These are phyloP conservation scores for Globisporangium megalacanthum DNA, from an alignment of 352 stramenopile genomes.

Conservation along the genomic window DNA sequence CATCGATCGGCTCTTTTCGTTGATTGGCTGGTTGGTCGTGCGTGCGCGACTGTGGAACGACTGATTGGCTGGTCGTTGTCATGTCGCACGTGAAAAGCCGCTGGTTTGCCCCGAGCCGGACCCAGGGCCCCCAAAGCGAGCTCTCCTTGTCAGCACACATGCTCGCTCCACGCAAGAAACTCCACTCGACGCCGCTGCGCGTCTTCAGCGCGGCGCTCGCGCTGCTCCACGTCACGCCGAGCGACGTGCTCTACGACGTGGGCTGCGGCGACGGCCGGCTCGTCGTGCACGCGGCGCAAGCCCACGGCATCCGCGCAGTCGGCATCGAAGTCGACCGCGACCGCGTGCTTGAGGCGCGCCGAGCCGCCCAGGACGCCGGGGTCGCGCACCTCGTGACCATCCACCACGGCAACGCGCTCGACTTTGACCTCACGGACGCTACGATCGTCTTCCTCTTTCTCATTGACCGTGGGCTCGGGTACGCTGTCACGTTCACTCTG, in stretches of 20 bases:
- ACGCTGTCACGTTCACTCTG: conserved; percentile 1
- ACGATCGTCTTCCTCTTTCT: conserved; percentile 81
- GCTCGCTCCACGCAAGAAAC: conserved; percentile 71
- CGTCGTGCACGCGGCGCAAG: conserved; percentile 48
- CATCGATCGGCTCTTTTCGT: too few species aligned
- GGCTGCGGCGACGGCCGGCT: conserved; percentile 73
- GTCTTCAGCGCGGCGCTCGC: conserved; percentile 56
- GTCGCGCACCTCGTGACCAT: conserved; percentile 59
- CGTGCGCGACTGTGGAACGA: too few species aligned
- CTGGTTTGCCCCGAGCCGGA: background rate
- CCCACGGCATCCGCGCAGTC: conserved; percentile 42
- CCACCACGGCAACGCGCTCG: conserved; percentile 61
- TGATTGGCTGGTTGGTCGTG: too few species aligned
- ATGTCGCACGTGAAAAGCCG: conserved; percentile 1
- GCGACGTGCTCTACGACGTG: conserved; percentile 74
- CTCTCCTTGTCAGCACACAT: conserved; percentile 22
- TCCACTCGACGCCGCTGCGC: conserved; percentile 69
- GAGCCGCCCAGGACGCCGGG: conserved; percentile 16
- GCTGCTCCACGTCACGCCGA: conserved; percentile 25
- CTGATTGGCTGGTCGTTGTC: background rate
- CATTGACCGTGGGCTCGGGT: conserved; percentile 66
- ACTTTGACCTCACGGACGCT: conserved; percentile 56
- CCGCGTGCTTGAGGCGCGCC: conserved; percentile 26
- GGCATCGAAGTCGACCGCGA: conserved; percentile 64
- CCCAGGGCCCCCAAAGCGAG: background rate